Evolutionary conservation across 805 yeast species (phyloP), one percentile per base, ranked within the genome.

Genomic region (Candida ascalaphidarum): DNA sequence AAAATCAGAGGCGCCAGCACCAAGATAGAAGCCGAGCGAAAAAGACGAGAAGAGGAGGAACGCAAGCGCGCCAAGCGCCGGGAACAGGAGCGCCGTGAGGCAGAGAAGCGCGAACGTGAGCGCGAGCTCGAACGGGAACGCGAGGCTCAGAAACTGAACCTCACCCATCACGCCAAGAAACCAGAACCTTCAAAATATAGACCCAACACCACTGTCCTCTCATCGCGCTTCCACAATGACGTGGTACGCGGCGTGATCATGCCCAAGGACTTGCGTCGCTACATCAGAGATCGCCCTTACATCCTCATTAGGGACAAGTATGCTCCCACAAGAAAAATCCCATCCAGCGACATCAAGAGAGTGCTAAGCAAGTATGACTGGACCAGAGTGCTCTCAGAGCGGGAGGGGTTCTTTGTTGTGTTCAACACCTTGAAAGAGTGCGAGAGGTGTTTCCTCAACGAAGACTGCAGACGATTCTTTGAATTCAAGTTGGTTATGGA

Each of bases 321-420:
- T 33, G 64, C 71, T 11, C 62, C 75, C 2, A 60, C 73, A 0
- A 53, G 58, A 29, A 57, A 61, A 29, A 61, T 76, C 1, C 56
- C 65, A 11, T 58, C 74, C 3, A 64, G 62, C 29, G 84, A 79
- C 43, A 57, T 85, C 30, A 76, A 81, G 41, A 62, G 68, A 16
- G 61, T 65, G 17, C 55, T 84, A 18, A 65, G 65, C 22, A 68
- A 65, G 26, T 79, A 79, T 44, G 71, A 69, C 30, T 80, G 85
- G 77, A 69, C 75, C 0, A 61, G 81, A 30, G 72, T 84, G 3
- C 46, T 80, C 27, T 64, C 74, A 4, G 88, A 81, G 37, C 51
- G 50, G 25, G 49, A 66, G 1, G 95, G 95, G 0, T 78, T 79
- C 40, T 84, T 69, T 41, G 61, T 84, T 21, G 76, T 82, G 1